A percentile compares a stretch with the other conserved stretches of the same genome.
phyloP scores from a whole-genome alignment of 2,329 filamentous ascomycete genomes.

The Fusarium mangiferae region DNA sequence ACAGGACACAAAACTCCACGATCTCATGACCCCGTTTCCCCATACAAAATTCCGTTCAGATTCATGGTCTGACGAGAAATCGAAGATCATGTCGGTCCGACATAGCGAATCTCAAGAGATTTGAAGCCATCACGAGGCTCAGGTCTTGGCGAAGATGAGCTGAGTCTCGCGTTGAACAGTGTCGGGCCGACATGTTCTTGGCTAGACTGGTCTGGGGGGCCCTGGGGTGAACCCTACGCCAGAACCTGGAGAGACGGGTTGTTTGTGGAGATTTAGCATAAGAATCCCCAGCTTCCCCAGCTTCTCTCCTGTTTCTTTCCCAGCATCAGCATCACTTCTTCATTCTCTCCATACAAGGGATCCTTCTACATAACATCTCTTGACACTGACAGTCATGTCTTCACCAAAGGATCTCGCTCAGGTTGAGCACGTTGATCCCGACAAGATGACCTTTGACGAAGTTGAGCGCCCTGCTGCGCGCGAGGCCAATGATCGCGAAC shows the following conservation, averaged over 20 bases:
- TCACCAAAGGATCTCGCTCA: slow-evolving; percentile 11
- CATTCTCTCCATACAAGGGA: background rate
- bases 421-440: slow-evolving; percentile 19
- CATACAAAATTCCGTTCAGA: background rate
- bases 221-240: background rate
- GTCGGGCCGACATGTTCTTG: slow-evolving; percentile 6
- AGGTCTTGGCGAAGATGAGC: slow-evolving; percentile 3
- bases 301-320: background rate
- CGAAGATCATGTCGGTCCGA: slow-evolving; percentile 18
- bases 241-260: slow-evolving; percentile 6
- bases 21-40: background rate
- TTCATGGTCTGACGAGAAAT: slow-evolving; percentile 2
- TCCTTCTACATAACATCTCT: background rate
- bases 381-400: background rate
- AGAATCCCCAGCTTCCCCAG: slow-evolving; percentile 13
- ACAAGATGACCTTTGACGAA: slow-evolving; percentile 10
- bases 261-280: slow-evolving; percentile 21
- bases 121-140: slow-evolving; percentile 20
- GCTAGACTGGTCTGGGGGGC: background rate
- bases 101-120: fast-evolving
- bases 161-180: background rate
- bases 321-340: background rate
- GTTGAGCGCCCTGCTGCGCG: slow-evolving; percentile 14
- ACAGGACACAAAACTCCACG: background rate
- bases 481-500: slow-evolving; percentile 37